Conservation (phyloP, 768 basidiomycete genomes). For the Leccinum pellstonianum region DNA sequence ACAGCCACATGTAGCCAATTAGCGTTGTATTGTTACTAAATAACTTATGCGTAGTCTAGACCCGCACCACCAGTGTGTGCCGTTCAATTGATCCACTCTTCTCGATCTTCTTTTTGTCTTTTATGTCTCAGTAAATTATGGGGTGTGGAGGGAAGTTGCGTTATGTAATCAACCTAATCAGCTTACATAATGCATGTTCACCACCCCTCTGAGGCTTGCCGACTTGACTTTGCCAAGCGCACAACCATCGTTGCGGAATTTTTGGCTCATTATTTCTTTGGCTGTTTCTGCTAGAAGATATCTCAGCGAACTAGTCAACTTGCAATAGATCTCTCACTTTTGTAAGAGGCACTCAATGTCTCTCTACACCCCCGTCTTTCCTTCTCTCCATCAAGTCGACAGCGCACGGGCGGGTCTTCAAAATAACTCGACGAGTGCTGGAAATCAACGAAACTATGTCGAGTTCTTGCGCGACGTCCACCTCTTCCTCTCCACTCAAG, state of each 20-base stretch:
- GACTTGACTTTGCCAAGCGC: neutral
- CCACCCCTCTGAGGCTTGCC: neutral
- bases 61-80: neutral
- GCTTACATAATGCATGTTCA: slow-evolving; percentile 14
- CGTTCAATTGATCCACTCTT: neutral
- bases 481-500: slow-evolving; percentile 32
- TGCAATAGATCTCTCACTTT: neutral
- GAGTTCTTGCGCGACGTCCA: slow-evolving; percentile 33
- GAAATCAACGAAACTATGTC: slow-evolving; percentile 19
- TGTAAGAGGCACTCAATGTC: slow-evolving; percentile 24
- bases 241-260: neutral
- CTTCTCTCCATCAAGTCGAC: slow-evolving; percentile 17
- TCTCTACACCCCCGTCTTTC: slow-evolving; percentile 36
- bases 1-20: neutral
- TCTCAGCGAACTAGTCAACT: neutral
- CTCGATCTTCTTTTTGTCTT: neutral
- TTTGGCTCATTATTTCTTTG: neutral
- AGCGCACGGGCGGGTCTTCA: slow-evolving; percentile 8
- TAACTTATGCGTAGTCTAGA: neutral
- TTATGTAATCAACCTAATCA: slow-evolving; percentile 13
- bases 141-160: neutral
- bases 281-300: neutral
- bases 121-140: neutral
- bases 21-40: neutral
- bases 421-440: neutral